Conservation (phyloP, 495 filamentous ascomycete genomes). For the Oidiodendron maius region DNA sequence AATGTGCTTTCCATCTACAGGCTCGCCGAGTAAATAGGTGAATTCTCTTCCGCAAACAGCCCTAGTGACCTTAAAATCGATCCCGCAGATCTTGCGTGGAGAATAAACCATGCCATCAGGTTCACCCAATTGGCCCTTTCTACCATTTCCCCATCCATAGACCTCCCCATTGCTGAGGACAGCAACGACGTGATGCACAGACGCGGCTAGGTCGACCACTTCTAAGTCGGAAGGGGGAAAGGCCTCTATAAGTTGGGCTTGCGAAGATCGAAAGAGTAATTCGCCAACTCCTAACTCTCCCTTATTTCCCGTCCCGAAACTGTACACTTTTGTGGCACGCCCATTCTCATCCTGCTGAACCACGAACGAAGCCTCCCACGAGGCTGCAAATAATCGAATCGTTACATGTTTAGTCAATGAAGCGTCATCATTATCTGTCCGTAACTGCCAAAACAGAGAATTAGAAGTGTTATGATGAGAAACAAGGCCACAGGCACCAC, state of each 20-base stretch:
- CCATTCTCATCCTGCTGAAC: slow-evolving; percentile 35
- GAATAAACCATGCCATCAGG: slow-evolving; percentile 39
- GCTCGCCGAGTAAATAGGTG: slow-evolving; percentile 59
- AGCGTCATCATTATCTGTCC: slow-evolving; percentile 10
- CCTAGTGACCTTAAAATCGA: slow-evolving; percentile 47
- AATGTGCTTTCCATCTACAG: slow-evolving; percentile 44
- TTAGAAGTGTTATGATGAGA: slow-evolving; percentile 25
- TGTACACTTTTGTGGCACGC: slow-evolving; percentile 39
- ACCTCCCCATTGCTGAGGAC: slow-evolving; percentile 69
- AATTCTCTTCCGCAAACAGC: slow-evolving; percentile 80
- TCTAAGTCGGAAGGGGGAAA: slow-evolving; percentile 53
- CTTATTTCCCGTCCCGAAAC: slow-evolving; percentile 57
- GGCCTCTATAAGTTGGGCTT: slow-evolving; percentile 35
- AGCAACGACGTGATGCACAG: slow-evolving; percentile 71
- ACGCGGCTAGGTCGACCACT: slow-evolving; percentile 55
- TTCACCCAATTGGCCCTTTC: slow-evolving; percentile 77
- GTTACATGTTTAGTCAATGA: slow-evolving; percentile 18
- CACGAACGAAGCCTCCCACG: slow-evolving; percentile 68
- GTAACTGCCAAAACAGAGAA: slow-evolving; percentile 14
- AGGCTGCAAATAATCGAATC: slow-evolving; percentile 49
- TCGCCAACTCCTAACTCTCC: slow-evolving; percentile 66
- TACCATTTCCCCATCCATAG: slow-evolving; percentile 82
- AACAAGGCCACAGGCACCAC: slow-evolving; percentile 48
- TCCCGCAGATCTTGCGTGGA: slow-evolving; percentile 53
- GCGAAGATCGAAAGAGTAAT: slow-evolving; percentile 22